Conservation (phyloP, 1,139 yeast genomes). For the Lodderomyces metapsilosis region DNA sequence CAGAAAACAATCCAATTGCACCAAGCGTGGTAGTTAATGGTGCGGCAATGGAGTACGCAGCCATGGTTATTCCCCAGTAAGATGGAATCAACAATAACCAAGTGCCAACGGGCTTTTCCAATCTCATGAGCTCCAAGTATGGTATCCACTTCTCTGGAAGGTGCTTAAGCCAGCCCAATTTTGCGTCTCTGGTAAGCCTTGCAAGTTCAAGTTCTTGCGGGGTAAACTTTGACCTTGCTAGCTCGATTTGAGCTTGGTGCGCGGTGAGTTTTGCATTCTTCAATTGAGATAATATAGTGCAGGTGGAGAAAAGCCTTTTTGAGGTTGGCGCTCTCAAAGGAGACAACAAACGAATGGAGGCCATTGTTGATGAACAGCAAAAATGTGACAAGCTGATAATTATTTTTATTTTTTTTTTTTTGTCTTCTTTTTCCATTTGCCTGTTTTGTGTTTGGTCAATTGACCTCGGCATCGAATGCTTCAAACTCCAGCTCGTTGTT, state of each 20-base stretch:
- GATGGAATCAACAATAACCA: conserved; percentile 77
- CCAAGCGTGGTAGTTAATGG: conserved; percentile 59
- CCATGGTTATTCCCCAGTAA: conserved; percentile 82
- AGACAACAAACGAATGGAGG: conserved; percentile 1
- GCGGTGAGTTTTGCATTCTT: conserved; percentile 2
- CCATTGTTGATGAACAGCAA: too few species aligned
- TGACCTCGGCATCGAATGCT: conserved; percentile 21
- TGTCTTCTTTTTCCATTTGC: not conserved
- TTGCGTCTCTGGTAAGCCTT: conserved; percentile 52
- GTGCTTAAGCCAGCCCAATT: conserved; percentile 58
- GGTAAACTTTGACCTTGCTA: conserved; percentile 34
- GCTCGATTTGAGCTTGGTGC: conserved; percentile 4
- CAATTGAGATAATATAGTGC: conserved; percentile 2
- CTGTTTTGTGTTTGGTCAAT: not conserved
- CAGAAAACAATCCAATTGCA: conserved; percentile 65
- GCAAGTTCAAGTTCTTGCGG: conserved; percentile 58
- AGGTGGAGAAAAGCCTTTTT: conserved; percentile 3
- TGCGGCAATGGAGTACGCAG: conserved; percentile 71
- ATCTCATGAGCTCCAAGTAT: conserved; percentile 84
- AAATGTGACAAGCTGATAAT: not conserved
- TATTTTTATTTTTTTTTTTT: conserved; percentile 5
- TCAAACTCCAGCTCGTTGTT: conserved; percentile 33
- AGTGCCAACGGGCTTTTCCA: conserved; percentile 95
- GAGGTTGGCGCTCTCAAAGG: not conserved
- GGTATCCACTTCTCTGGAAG: conserved; percentile 79